Conservation (phyloP, 2,329 filamentous ascomycete species). For the Drechslerella dactyloides region DNA sequence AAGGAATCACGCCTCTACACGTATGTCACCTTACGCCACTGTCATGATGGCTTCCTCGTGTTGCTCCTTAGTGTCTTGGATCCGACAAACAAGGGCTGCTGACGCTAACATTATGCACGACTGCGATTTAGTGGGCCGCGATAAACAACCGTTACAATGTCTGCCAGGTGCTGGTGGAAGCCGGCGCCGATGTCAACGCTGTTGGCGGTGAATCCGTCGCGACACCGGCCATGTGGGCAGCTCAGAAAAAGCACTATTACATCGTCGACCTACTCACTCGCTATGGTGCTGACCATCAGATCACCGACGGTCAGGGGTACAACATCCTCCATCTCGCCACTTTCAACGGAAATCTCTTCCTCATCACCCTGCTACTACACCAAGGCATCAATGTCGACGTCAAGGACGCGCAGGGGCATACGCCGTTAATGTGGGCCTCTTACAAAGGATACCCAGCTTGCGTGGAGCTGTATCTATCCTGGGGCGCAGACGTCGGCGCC, state of each 20-base stretch:
- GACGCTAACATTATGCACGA: slow-evolving; percentile 48
- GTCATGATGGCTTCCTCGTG: slow-evolving; percentile 37
- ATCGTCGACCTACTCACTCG: slow-evolving; percentile 90
- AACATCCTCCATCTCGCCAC: slow-evolving; percentile 97
- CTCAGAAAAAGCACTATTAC: slow-evolving; percentile 95
- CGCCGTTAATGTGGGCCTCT: slow-evolving; percentile 96
- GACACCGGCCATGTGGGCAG: slow-evolving; percentile 94
- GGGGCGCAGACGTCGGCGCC: slow-evolving; percentile 92
- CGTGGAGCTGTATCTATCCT: slow-evolving; percentile 88
- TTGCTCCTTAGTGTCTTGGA: not conserved
- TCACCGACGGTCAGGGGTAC: slow-evolving; percentile 94
- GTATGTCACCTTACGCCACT: slow-evolving; percentile 63
- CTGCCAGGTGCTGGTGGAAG: slow-evolving; percentile 89
- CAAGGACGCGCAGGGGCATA: slow-evolving; percentile 86
- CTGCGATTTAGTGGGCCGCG: slow-evolving; percentile 78
- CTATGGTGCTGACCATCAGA: slow-evolving; percentile 87
- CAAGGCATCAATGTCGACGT: slow-evolving; percentile 95
- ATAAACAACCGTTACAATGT: slow-evolving; percentile 99
- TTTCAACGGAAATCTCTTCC: slow-evolving; percentile 92
- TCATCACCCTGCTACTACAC: slow-evolving; percentile 87
- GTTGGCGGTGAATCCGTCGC: slow-evolving; percentile 95
- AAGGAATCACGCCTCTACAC: slow-evolving; percentile 94
- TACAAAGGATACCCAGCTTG: slow-evolving; percentile 95
- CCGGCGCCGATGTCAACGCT: slow-evolving; percentile 87
- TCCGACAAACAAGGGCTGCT: slow-evolving; percentile 13